Conservation (phyloP, 345 rosid species). For the Physaria fendleri region DNA sequence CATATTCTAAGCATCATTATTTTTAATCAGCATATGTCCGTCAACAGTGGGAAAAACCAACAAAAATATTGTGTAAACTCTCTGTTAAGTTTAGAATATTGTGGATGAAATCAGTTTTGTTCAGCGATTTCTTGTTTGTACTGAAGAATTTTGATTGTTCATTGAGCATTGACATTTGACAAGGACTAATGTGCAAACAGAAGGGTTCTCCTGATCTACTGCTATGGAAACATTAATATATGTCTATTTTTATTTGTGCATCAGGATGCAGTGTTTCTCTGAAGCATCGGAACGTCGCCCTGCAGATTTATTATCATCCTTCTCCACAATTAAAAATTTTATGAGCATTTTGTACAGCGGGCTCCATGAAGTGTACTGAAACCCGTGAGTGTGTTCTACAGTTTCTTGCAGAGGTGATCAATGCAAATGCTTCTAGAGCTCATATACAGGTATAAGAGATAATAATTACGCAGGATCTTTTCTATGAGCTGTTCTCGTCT, state of each 20-base stretch:
- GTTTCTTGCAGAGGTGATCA: slow-evolving; percentile 95
- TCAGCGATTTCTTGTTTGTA: neutral
- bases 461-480: neutral
- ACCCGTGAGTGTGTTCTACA: slow-evolving; percentile 82
- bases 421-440: slow-evolving; percentile 77
- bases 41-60: neutral
- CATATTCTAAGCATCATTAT: neutral
- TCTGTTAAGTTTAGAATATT: neutral
- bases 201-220: neutral
- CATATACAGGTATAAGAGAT: slow-evolving; percentile 63
- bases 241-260: slow-evolving; percentile 15
- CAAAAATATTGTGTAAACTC: neutral
- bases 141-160: neutral
- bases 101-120: neutral
- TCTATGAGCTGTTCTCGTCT: neutral
- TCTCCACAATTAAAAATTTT: slow-evolving; percentile 73
- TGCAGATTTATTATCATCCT: slow-evolving; percentile 80
- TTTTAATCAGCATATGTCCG: neutral
- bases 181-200: neutral
- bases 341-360: slow-evolving; percentile 68
- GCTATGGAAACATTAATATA: neutral
- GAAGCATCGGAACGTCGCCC: slow-evolving; percentile 76
- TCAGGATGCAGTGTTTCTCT: slow-evolving; percentile 93
- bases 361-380: slow-evolving; percentile 56
- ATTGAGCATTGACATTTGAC: neutral